phyloP scores from a whole-genome alignment of 2,329 filamentous ascomycete species.

The Cordyceps tenuipes region DNA sequence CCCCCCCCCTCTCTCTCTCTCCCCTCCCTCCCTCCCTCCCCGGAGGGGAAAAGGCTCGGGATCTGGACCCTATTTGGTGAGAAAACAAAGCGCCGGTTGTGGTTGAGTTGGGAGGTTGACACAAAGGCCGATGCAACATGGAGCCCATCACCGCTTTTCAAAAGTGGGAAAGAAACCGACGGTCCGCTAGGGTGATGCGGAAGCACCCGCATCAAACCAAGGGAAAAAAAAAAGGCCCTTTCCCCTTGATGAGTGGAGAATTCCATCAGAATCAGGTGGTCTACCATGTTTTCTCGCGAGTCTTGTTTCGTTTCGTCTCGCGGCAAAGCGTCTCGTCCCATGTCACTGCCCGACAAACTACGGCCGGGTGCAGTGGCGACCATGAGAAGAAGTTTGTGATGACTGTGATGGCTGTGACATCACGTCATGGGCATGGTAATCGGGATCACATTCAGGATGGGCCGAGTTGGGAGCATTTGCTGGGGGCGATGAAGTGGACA shows the following conservation, averaged over 20 bases:
- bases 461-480: neutral
- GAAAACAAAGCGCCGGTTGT: neutral
- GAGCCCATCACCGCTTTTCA: neutral
- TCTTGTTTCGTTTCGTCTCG: neutral
- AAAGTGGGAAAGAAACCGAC: neutral
- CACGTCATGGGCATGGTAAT: neutral
- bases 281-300: neutral
- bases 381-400: neutral
- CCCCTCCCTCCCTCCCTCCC: neutral
- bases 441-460: neutral
- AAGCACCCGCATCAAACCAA: constrained; percentile 11
- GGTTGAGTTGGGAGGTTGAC: neutral
- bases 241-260: neutral
- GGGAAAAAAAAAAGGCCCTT: no score
- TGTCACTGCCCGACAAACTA: neutral
- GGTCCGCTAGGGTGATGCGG: constrained; percentile 2
- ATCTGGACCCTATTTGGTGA: neutral
- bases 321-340: neutral
- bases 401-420: neutral
- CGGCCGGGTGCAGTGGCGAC: neutral
- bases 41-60: neutral
- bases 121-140: neutral
- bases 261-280: neutral
- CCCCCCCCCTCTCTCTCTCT: no score
- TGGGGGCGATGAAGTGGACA: neutral